These are phyloP conservation scores for Hsuehochloa calcarea DNA, from an alignment of 176 grass and related monocot species.

Conservation along the genomic window DNA sequence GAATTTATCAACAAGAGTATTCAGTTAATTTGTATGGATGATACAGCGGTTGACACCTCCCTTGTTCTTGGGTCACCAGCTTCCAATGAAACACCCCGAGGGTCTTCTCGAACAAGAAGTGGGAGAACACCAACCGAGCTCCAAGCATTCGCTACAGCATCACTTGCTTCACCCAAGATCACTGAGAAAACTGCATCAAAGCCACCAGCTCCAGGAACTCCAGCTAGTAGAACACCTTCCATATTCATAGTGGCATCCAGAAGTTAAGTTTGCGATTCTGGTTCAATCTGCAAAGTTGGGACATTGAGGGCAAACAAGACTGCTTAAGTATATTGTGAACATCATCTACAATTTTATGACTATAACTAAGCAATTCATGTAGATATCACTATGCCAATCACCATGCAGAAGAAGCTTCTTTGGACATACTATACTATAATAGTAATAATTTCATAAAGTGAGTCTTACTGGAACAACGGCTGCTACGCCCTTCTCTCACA, in stretches of 20 bases:
- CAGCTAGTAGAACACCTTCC: constrained; percentile 85
- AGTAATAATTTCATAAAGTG: constrained; percentile 21
- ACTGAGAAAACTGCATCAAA: constrained; percentile 88
- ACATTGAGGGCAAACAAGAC: neutral
- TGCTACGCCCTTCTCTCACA: constrained; percentile 78
- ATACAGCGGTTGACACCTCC: constrained; percentile 73
- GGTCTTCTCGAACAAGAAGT: constrained; percentile 80
- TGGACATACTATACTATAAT: constrained; percentile 2
- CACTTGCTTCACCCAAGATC: constrained; percentile 70
- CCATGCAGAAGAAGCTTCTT: neutral
- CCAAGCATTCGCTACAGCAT: constrained; percentile 58
- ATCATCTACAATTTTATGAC: constrained; percentile 26
- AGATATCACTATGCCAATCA: neutral
- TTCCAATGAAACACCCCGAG: constrained; percentile 75
- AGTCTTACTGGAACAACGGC: constrained; percentile 85
- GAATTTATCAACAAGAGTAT: constrained; percentile 17
- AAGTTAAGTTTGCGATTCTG: constrained; percentile 75
- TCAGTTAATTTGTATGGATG: constrained; percentile 67
- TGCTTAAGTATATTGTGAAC: neutral
- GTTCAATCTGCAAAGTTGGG: constrained; percentile 66
- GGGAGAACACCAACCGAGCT: constrained; percentile 66
- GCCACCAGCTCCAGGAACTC: constrained; percentile 88
- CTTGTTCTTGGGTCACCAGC: constrained; percentile 79
- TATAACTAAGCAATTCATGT: neutral
- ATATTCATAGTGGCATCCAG: constrained; percentile 78